Percentiles rank a stretch among this genome's conserved stretches.
These are phyloP conservation scores for Aureoboletus auriporus DNA, from an alignment of 768 basidiomycete species.

Conservation along the genomic window DNA sequence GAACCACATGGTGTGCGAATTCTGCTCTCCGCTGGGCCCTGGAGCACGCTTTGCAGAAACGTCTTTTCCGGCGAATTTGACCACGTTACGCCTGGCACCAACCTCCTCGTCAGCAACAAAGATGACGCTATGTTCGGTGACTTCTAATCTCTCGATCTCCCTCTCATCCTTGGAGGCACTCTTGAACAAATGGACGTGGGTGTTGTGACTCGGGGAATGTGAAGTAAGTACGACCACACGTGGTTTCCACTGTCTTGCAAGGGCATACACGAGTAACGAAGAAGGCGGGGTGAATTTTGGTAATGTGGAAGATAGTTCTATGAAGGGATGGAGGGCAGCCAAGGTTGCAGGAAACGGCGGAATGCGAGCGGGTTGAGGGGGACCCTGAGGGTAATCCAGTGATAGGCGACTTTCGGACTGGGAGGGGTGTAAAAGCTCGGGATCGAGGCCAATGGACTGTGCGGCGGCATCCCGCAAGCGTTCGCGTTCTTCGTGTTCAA, in stretches of 20 bases:
- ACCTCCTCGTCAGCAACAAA: constrained; percentile 61
- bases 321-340: constrained; percentile 47
- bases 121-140: constrained; percentile 72
- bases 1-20: constrained; percentile 42
- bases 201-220: constrained; percentile 31
- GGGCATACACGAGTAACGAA: constrained; percentile 66
- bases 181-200: constrained; percentile 75
- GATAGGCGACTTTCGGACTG: constrained; percentile 11
- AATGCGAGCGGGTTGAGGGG: constrained; percentile 5
- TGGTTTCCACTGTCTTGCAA: constrained; percentile 69
- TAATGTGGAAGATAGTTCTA: constrained; percentile 48
- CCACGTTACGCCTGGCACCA: constrained; percentile 45
- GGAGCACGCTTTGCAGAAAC: constrained; percentile 39
- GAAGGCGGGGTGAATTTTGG: constrained; percentile 68
- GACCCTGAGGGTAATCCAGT: constrained; percentile 16
- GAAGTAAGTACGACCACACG: constrained; percentile 60
- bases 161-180: constrained; percentile 51
- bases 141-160: constrained; percentile 71
- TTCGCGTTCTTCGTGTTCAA: constrained; percentile 69
- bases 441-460: constrained; percentile 66
- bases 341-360: constrained; percentile 65
- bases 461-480: constrained; percentile 74
- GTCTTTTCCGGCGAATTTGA: constrained; percentile 67
- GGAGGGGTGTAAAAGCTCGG: constrained; percentile 43
- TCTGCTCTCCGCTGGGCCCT: constrained; percentile 11